A percentile compares a stretch with the other conserved stretches of the same genome.
These are phyloP conservation scores for Corrigiola litoralis DNA, from an alignment of 179 eudicot genomes.

Conservation along the genomic window DNA sequence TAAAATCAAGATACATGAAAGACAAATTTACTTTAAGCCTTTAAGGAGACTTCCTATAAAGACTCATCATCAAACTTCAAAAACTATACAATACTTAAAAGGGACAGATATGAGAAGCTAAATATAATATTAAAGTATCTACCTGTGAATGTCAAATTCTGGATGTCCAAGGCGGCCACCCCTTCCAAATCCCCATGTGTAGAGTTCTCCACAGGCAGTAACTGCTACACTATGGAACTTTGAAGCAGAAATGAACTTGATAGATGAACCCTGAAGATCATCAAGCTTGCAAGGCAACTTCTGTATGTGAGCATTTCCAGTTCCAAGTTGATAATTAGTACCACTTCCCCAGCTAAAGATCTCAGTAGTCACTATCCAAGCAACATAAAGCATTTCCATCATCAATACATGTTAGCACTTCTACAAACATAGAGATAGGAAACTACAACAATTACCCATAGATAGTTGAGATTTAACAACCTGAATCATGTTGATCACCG, in stretches of 20 bases:
- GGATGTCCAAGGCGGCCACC: constrained; percentile 99
- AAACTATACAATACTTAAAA: not conserved
- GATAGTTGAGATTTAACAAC: constrained; percentile 25
- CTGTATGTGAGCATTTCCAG: constrained; percentile 96
- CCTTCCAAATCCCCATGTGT: constrained; percentile 98
- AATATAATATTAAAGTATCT: not conserved
- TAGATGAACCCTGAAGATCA: constrained; percentile 71
- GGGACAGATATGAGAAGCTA: not conserved
- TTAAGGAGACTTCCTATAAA: not conserved
- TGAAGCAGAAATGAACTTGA: constrained; percentile 74
- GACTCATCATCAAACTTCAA: not conserved
- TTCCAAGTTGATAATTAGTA: constrained; percentile 97
- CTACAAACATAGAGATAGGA: not conserved
- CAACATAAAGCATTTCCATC: constrained; percentile 2
- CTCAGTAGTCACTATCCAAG: constrained; percentile 66
- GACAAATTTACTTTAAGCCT: not conserved
- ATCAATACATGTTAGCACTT: not conserved
- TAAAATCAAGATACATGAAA: not conserved
- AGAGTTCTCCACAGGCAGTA: constrained; percentile 76
- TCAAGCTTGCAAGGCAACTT: constrained; percentile 94
- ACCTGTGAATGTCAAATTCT: constrained; percentile 99
- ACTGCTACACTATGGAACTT: constrained; percentile 98
- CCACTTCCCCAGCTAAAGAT: constrained; percentile 99
- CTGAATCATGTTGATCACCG: constrained; percentile 52
- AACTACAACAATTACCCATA: not conserved